Conservation (phyloP, 768 basidiomycete species). For the Termitomyces sp. region DNA sequence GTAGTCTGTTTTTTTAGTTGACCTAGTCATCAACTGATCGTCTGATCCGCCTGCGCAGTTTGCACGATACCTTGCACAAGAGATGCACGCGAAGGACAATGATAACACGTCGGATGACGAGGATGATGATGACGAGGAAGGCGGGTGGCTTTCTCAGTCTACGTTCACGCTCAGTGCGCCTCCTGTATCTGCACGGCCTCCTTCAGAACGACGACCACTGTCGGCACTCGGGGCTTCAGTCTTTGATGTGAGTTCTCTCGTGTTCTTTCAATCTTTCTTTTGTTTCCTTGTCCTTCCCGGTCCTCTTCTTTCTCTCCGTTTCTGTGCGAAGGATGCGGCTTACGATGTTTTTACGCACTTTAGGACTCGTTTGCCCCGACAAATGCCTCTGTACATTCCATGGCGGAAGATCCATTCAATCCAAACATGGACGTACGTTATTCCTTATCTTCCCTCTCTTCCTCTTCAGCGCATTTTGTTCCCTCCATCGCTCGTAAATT, state of each 20-base stretch:
- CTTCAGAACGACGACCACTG: conserved; percentile 35
- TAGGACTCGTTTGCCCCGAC: conserved; percentile 53
- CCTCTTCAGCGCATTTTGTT: neutral
- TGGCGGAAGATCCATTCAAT: conserved; percentile 46
- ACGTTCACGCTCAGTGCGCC: conserved; percentile 55
- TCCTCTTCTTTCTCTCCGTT: neutral
- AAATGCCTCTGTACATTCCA: conserved; percentile 24
- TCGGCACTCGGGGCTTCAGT: conserved; percentile 27
- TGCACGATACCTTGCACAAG: conserved; percentile 70
- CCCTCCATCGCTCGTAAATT: neutral
- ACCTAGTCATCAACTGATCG: neutral
- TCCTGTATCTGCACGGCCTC: conserved; percentile 41
- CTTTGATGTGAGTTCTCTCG: conserved; percentile 48
- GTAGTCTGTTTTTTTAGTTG: conserved; percentile 11
- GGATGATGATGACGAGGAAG: conserved; percentile 76
- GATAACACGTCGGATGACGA: conserved; percentile 52
- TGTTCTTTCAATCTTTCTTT: neutral
- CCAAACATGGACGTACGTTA: conserved; percentile 45
- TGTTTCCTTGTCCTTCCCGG: neutral
- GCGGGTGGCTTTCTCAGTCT: conserved; percentile 77
- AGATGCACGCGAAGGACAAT: conserved; percentile 60
- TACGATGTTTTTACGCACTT: neutral
- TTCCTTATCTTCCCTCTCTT: neutral
- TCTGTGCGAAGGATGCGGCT: neutral
- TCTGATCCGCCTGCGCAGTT: conserved; percentile 43